Evolutionary conservation across 139 green algal genomes (phyloP), one percentile per base, ranked within the genome.

Genomic region (Coelastrella sp.): DNA sequence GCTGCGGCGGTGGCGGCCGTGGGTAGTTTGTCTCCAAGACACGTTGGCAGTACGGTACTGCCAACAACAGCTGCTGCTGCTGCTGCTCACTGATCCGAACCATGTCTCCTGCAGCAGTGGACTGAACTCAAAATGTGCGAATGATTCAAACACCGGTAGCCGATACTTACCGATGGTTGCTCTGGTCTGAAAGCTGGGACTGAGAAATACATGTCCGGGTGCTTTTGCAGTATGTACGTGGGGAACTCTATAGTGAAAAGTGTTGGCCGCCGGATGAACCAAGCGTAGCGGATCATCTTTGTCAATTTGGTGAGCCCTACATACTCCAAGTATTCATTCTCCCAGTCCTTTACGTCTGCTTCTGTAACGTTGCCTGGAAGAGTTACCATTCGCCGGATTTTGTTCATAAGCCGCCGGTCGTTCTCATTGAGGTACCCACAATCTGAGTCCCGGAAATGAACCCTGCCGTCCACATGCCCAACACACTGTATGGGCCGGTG

Each of bases 151-250:
- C n/a, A n/a, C n/a, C n/a, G n/a, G n/a, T n/a, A n/a, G n/a, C n/a
- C n/a, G n/a, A n/a, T n/a, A n/a, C n/a, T 83, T 56, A 83, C 78
- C 59, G 78, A 83, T 2, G 78, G 78, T 5, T 83, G 78, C 13
- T 83, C 59, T 47, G 78, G 78, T 5, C 59, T 60, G 7, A 83
- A 83, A 19, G 58, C 17, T 10, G 78, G 78, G 16, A 83, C 78
- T 54, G 78, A 60, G 54, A 83, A 61, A 47, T 71, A 83, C 78
- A 83, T 83, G 56, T 83, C 78, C 54, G 78, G 59, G 14, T 68
- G 56, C 54, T 83, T 65, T 19, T 68, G 54, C 78, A 83, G 11
- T 5, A 83, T n/a, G n/a, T 22, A 68, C 16, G 78, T 68, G 2
- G 78, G 54, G 59, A 83, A 83, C 78, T 83, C 78, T 13, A 61